Evolutionary conservation across 257 asterid genomes (phyloP), one percentile per base, ranked within the genome.

Genomic region (Solanum rostratum): DNA sequence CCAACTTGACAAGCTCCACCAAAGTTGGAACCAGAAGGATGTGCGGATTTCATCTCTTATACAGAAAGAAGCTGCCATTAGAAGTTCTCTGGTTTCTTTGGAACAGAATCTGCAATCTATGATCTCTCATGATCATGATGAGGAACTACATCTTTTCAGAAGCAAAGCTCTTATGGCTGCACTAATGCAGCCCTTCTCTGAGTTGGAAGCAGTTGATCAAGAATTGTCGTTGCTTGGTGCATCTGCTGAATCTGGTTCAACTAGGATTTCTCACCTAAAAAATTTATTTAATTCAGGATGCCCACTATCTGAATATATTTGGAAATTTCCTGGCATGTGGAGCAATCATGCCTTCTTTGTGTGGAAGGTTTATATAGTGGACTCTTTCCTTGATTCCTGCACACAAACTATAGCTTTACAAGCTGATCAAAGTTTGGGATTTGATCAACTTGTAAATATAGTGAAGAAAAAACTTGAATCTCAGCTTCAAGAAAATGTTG

Each of bases 11-110:
- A 90, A 91, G 83, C 98, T 97, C 83, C 95, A 97, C 89, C 95
- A 90, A 87, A 89, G 95, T 84, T 97, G 98, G 99, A 94, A 91
- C 91, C 96, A 94, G 90, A 97, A 93, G 88, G 98, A 94, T 88
- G 19, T 90, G 80, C 93, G 91, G 83, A 85, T 90, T 86, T 91
- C 94, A 74, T 90, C 98, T 52, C 97, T 97, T 88, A 29, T 83
- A 86, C 92, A 91, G 91, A 97, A 88, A 91, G 98, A 97, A 91
- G 85, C 93, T 57, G 88, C 84, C 81, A 88, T 93, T 74, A 89
- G 88, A 85, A 89, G 89, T 69, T 86, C 92, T 84, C 90, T 97
- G 88, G 91, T 87, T 45, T 90, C 96, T 74, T 88, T 91, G 54
- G 91, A 94, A 87, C 89, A 86, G 86, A 90, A 89, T 85, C 87